Evolutionary conservation across 2,329 filamentous ascomycete genomes (phyloP).

Genomic region (Stachybotrys echinatus): DNA sequence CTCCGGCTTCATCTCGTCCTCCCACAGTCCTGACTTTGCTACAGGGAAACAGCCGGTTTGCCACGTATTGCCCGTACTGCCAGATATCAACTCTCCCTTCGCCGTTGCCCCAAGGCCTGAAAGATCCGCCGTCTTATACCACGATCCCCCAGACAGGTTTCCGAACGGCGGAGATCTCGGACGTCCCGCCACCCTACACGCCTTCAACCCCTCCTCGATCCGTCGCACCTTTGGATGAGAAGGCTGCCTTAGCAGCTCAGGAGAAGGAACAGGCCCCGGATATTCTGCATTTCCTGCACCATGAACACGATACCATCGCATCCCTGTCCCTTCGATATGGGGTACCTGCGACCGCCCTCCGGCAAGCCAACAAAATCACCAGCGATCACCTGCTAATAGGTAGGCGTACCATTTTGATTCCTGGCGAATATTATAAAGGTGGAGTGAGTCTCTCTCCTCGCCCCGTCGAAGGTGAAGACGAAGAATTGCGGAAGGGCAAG

Average conservation of each 20-base stretch:
- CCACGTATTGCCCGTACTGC: slow-evolving; percentile 66
- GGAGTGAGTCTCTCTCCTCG: slow-evolving; percentile 63
- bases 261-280: slow-evolving; percentile 46
- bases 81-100: slow-evolving; percentile 62
- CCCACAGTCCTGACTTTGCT: slow-evolving; percentile 6
- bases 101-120: slow-evolving; percentile 54
- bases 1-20: background rate
- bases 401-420: slow-evolving; percentile 66
- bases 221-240: slow-evolving; percentile 13
- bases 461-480: slow-evolving; percentile 69
- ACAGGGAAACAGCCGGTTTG: slow-evolving; percentile 62
- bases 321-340: slow-evolving; percentile 68
- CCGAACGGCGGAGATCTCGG: slow-evolving; percentile 13
- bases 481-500: slow-evolving; percentile 64
- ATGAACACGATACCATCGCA: slow-evolving; percentile 59
- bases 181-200: slow-evolving; percentile 35
- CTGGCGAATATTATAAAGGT: slow-evolving; percentile 62
- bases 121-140: slow-evolving; percentile 63
- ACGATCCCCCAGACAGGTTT: slow-evolving; percentile 21
- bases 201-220: slow-evolving; percentile 4
- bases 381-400: slow-evolving; percentile 67
- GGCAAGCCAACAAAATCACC: slow-evolving; percentile 63
- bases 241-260: slow-evolving; percentile 13
- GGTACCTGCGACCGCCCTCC: slow-evolving; percentile 58
- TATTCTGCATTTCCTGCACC: slow-evolving; percentile 69